Evolutionary conservation across 768 basidiomycete species (phyloP), one percentile per base, ranked within the genome.

Genomic region (Kwoniella newhampshirensis): DNA sequence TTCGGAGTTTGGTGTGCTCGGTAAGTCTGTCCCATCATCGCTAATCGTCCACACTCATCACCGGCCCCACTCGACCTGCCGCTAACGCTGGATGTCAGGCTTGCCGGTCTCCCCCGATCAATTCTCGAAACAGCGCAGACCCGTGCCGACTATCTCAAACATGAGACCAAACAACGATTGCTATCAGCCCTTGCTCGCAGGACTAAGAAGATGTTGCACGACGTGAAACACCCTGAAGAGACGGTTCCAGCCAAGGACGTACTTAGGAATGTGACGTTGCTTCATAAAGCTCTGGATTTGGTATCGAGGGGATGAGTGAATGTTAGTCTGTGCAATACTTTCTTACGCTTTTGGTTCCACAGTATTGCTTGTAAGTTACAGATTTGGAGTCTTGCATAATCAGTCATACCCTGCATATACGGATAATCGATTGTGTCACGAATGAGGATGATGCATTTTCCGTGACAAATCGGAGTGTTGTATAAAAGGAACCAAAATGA

Each of bases 1-100:
- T 97, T 92, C 71, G 92, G 92, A 11, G 85, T 96, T 8, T 92
- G 94, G 79, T 94, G 91, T 73, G 91, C 86, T 7, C 83, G 66
- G 64, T 67, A 27, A 58, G 68, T 53, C 12, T 11, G 18, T 7
- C 18, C 7, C 21, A 20, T 42, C 18, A n/a, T n/a, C n/a, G n/a
- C n/a, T n/a, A 3, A 1, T 25, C 7, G 23, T 30, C 17, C 11
- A 28, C 7, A 17, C 7, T 6, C 32, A 32, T 21, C 20, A n/a
- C 9, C 20, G 4, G 32, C 6, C 32, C 21, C 3, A 30, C 41
- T 42, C 40, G 20, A n/a, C 21, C 18, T 20, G 7, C 6, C 20
- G 30, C 27, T 32, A 6, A 32, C 20, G 30, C 27, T 32, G 51
- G 56, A 54, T 13, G 40, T 21, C 28, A 69, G 90, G 41, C 81